Base-by-base conservation (phyloP, 1,284 basidiomycete genomes). In the Apiotrichum gracile region DNA sequence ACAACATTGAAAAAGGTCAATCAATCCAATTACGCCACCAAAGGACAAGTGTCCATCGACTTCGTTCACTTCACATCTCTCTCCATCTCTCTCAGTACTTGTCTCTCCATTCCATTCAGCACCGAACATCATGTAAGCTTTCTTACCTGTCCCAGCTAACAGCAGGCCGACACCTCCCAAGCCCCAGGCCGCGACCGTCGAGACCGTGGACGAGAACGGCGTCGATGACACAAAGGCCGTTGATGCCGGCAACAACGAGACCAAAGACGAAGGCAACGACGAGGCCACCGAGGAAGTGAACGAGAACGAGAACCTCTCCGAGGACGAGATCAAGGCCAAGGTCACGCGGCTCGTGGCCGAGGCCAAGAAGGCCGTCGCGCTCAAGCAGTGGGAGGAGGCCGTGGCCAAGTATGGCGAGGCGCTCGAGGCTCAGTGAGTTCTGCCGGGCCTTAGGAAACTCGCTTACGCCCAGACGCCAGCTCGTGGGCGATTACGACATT, bases 301-400 rank as follows among this genome's bases (percentile, higher is more conserved):
- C 17, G 38, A 40, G 26, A 14, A 43, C 19, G 29, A n/a, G 5
- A 22, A 34, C 14, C 29, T 45, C 19, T 33, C 43, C 9, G 19
- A 21, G 19, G 54, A 47, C 4, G 54, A 56, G 31, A 46, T 38
- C 41, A 33, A 52, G 34, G 61, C 61, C 3, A 53, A 65, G 41
- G 67, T 65, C 10, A 63, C 68, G 25, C 55, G 54, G 41, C 65
- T 70, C 25, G 62, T 74, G 4, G 73, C 67, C 4, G 66, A 73
- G 53, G 75, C 72, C n/a, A 72, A 73, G 60, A 76, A 76, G 54
- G 89, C 90, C 2, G 88, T 89, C 73, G 89, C 89, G 29, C 81
- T 93, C 63, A 82, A 81, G 70, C 88, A 89, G 70, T 92, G 85
- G 71, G 89, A 92, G 66, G 84, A 89, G 65, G 86, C 88, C 1